phyloP scores from a whole-genome alignment of 129 eudicot genomes.

The Mikania micrantha region DNA sequence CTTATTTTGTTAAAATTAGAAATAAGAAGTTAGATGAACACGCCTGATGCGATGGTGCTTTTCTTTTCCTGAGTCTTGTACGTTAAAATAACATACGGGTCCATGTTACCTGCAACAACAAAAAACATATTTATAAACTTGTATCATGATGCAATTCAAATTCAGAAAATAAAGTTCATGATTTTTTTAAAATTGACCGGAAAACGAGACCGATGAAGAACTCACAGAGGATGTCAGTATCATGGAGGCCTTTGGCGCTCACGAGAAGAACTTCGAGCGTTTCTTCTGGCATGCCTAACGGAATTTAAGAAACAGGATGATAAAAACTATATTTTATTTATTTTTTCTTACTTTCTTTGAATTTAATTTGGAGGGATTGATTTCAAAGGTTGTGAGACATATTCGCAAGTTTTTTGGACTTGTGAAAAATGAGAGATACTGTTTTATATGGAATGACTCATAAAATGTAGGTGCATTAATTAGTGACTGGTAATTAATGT shows the following conservation, averaged over 20 bases:
- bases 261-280: conserved; percentile 67
- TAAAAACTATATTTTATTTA: not conserved
- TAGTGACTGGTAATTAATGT: not conserved
- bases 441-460: conserved; percentile 6
- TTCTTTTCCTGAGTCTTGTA: conserved; percentile 60
- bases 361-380: not conserved
- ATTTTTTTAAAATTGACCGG: not conserved
- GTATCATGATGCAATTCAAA: not conserved
- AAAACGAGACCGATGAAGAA: not conserved
- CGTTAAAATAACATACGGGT: conserved; percentile 55
- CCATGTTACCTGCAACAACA: conserved; percentile 43
- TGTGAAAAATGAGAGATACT: conserved; percentile 16
- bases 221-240: conserved; percentile 51
- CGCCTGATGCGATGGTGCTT: conserved; percentile 64
- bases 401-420: conserved; percentile 17
- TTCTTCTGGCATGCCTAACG: conserved; percentile 47
- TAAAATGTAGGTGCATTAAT: too few species aligned
- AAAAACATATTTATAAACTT: not conserved
- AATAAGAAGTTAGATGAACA: not conserved
- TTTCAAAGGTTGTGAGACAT: conserved; percentile 21
- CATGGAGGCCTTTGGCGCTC: conserved; percentile 67
- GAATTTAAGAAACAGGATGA: conserved; percentile 3
- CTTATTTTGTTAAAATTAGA: too few species aligned
- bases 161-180: not conserved
- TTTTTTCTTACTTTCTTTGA: not conserved